Evolutionary conservation across 495 filamentous ascomycete species (phyloP).

Genomic region (Podospora pseudoanserina): DNA sequence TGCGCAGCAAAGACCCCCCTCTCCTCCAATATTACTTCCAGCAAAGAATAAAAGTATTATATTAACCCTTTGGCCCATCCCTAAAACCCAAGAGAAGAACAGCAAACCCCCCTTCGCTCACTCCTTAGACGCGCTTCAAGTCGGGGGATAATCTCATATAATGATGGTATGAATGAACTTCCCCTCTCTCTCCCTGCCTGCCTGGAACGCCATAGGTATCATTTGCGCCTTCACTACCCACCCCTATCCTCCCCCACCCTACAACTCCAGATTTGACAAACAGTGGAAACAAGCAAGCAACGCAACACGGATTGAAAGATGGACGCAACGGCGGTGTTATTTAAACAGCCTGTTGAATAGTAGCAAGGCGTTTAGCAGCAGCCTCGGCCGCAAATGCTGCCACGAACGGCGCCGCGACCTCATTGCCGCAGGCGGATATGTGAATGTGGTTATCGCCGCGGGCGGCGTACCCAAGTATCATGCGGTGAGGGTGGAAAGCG

Average conservation of each 20-base stretch:
- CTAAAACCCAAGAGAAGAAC: not conserved
- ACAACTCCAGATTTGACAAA: not conserved
- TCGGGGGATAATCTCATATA: not conserved
- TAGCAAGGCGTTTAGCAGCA: not conserved
- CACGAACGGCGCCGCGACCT: constrained; percentile 22
- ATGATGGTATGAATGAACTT: not conserved
- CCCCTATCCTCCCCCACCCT: not conserved
- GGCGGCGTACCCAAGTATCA: constrained; percentile 82
- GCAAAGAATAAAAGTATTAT: not conserved
- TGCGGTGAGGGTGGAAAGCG: constrained; percentile 92
- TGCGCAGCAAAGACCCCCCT: not conserved
- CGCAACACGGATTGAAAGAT: not conserved
- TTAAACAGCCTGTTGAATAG: not conserved
- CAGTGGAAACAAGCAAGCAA: not conserved
- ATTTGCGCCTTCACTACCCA: not conserved
- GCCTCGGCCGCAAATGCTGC: too few species aligned
- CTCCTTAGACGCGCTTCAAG: not conserved
- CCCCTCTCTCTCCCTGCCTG: not conserved
- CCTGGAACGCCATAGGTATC: not conserved
- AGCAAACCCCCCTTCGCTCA: not conserved
- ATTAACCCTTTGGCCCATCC: not conserved
- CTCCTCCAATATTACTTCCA: not conserved
- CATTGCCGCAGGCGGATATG: constrained; percentile 55
- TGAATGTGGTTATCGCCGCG: constrained; percentile 69
- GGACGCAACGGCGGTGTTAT: not conserved